Conservation (phyloP, 1,284 basidiomycete species). For the Phlebopus sp. region DNA sequence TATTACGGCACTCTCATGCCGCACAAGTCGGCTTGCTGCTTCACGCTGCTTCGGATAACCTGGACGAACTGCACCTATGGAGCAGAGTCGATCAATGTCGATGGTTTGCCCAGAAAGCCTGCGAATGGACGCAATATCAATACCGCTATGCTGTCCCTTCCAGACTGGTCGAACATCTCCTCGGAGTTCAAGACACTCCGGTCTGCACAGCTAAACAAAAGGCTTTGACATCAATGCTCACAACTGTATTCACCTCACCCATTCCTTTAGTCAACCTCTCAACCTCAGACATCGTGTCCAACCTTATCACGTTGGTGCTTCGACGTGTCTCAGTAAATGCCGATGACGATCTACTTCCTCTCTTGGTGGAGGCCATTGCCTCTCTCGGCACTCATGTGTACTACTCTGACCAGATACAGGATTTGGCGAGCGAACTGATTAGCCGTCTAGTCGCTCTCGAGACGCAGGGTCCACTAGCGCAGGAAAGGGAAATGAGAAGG, state of each 20-base stretch:
- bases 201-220: slow-evolving; percentile 56
- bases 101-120: slow-evolving; percentile 77
- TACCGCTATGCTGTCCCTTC: slow-evolving; percentile 91
- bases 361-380: slow-evolving; percentile 77
- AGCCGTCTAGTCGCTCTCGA: slow-evolving; percentile 74
- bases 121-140: slow-evolving; percentile 87
- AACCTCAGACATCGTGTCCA: slow-evolving; percentile 85
- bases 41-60: slow-evolving; percentile 64
- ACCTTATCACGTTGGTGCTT: slow-evolving; percentile 71
- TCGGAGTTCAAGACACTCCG: slow-evolving; percentile 62
- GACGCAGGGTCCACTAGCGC: slow-evolving; percentile 51
- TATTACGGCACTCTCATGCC: slow-evolving; percentile 78
- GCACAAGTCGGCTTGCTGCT: slow-evolving; percentile 74
- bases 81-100: slow-evolving; percentile 69
- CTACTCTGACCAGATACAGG: slow-evolving; percentile 95
- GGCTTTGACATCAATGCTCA: slow-evolving; percentile 80
- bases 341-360: slow-evolving; percentile 67
- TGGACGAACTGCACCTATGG: slow-evolving; percentile 72
- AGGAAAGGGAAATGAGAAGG: slow-evolving; percentile 44
- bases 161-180: slow-evolving; percentile 78
- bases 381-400: slow-evolving; percentile 89
- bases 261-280: slow-evolving; percentile 87
- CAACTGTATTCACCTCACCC: slow-evolving; percentile 79
- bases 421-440: slow-evolving; percentile 85
- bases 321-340: slow-evolving; percentile 65